Conservation (phyloP, 371 early-diverging fungal species). For the Catenaria anguillulae region DNA sequence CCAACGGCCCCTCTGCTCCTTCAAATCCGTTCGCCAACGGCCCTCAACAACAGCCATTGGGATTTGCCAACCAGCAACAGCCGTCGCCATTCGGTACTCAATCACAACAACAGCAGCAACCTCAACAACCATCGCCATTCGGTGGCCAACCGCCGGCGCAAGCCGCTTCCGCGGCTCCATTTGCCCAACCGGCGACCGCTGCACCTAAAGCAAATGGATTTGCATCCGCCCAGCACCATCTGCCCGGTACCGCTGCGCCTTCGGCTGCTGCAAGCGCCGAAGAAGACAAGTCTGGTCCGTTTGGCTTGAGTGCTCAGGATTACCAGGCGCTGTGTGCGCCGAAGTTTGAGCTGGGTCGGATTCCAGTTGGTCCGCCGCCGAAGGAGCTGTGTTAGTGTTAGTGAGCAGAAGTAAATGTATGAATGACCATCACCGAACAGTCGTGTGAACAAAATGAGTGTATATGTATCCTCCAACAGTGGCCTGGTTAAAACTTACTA, state of each 20-base stretch:
- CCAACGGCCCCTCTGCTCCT: too few relatives aligned
- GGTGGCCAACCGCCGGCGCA: neutral
- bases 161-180: neutral
- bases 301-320: too few relatives aligned
- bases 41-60: too few relatives aligned
- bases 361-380: neutral
- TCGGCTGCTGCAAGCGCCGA: neutral
- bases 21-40: too few relatives aligned
- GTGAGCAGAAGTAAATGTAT: too few relatives aligned
- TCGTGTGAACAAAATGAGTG: neutral
- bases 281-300: neutral
- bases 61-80: too few relatives aligned
- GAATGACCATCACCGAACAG: too few relatives aligned
- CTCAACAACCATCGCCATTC: neutral
- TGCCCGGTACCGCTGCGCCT: neutral
- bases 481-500: too few relatives aligned
- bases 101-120: too few relatives aligned
- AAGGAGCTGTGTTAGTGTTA: neutral
- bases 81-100: neutral
- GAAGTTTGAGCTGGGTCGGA: neutral
- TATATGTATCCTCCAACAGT: too few relatives aligned
- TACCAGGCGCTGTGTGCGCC: too few relatives aligned
- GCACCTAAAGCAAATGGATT: neutral
- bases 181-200: neutral
- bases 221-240: neutral